Evolutionary conservation across 805 yeast genomes (phyloP).

Genomic region (Sungouiella blattae): DNA sequence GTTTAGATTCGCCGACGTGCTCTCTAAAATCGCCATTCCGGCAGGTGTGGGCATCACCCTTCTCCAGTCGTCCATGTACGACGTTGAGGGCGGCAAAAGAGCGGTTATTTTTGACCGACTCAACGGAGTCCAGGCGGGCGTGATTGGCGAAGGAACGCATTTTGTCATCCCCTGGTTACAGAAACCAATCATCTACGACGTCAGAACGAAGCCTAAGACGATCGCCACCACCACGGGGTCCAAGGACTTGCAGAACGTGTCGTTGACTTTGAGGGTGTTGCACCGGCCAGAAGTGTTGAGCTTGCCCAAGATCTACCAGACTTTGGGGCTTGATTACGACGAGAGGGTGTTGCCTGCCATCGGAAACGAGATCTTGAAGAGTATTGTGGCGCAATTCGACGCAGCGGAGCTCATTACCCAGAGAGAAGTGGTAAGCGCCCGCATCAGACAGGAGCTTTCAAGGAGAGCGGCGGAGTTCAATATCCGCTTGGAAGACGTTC

Average conservation of each 20-base stretch:
- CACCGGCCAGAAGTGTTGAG: constrained; percentile 88
- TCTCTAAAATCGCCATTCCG: constrained; percentile 60
- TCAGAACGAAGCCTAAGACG: constrained; percentile 95
- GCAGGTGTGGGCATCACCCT: constrained; percentile 66
- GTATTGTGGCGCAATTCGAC: constrained; percentile 90
- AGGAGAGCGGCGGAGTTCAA: constrained; percentile 83
- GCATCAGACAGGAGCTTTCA: constrained; percentile 82
- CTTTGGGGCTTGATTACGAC: constrained; percentile 90
- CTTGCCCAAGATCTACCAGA: constrained; percentile 85
- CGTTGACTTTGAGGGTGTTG: constrained; percentile 85
- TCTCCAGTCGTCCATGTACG: constrained; percentile 82
- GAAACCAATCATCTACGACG: constrained; percentile 88
- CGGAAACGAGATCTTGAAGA: constrained; percentile 86
- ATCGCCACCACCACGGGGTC: constrained; percentile 97
- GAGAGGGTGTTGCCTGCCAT: constrained; percentile 90
- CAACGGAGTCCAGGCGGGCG: constrained; percentile 81
- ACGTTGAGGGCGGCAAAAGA: constrained; percentile 92
- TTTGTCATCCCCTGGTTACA: constrained; percentile 94
- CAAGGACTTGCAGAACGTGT: constrained; percentile 94
- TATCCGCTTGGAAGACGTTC: constrained; percentile 91
- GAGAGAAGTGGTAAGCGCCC: constrained; percentile 89
- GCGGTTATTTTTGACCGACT: constrained; percentile 94
- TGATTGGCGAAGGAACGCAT: constrained; percentile 95
- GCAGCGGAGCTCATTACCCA: constrained; percentile 97
- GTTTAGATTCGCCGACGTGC: constrained; percentile 31